These are phyloP conservation scores for Acer negundo DNA, from an alignment of 345 rosid species.

Conservation along the genomic window DNA sequence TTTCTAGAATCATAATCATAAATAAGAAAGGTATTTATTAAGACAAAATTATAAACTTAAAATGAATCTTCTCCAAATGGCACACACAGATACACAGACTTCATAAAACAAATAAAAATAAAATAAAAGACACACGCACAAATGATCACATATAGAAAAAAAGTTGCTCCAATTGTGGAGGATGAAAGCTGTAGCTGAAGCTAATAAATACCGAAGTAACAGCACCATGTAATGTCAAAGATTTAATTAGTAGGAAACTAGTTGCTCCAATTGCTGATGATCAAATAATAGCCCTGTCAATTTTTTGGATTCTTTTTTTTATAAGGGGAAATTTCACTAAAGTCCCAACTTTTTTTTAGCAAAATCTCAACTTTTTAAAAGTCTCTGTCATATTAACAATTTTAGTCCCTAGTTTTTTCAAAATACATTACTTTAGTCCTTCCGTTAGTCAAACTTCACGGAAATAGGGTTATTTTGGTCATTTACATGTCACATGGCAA, in stretches of 20 bases:
- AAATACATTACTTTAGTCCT: too few relatives aligned
- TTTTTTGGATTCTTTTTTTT: too few relatives aligned
- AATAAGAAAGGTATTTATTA: neutral
- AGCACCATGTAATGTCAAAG: neutral
- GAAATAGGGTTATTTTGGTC: too few relatives aligned
- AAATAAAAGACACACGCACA: neutral
- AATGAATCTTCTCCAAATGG: neutral
- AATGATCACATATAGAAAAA: neutral
- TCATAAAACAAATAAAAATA: neutral
- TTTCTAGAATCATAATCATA: constrained; percentile 1
- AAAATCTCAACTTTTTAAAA: too few relatives aligned
- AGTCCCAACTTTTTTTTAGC: too few relatives aligned
- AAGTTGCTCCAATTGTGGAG: neutral
- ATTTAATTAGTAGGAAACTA: neutral
- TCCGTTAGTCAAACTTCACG: too few relatives aligned
- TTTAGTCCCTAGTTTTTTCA: too few relatives aligned
- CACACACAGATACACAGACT: neutral
- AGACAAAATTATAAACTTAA: constrained; percentile 5
- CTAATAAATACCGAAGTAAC: neutral
- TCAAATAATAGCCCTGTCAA: neutral
- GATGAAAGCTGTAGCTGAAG: neutral
- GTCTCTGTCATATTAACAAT: too few relatives aligned
- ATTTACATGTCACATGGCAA: too few relatives aligned
- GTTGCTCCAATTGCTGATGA: neutral
- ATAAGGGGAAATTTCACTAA: too few relatives aligned